Conservation (phyloP, 495 filamentous ascomycete species). For the Stereocaulon alpinum region DNA sequence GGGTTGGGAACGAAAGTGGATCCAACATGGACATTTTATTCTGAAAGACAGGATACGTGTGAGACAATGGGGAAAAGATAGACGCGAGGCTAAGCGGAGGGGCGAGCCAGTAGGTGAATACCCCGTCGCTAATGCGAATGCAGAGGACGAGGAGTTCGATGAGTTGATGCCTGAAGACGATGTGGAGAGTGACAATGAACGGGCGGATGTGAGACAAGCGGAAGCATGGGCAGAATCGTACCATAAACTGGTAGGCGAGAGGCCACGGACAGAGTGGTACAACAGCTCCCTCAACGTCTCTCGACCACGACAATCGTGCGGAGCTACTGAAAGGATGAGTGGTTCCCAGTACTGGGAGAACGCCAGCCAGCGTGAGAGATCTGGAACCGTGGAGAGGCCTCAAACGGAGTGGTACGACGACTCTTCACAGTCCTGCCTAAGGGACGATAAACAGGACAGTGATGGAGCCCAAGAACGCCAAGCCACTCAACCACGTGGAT, state of each 20-base stretch:
- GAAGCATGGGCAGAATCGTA: neutral
- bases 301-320: neutral
- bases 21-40: neutral
- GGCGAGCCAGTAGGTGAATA: neutral
- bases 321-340: too few species aligned
- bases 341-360: too few species aligned
- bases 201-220: neutral
- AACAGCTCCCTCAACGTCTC: neutral
- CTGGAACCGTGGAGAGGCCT: neutral
- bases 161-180: neutral
- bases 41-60: neutral
- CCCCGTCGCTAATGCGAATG: neutral
- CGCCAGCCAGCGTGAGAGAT: too few species aligned
- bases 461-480: neutral
- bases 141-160: neutral
- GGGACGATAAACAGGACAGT: neutral
- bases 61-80: neutral
- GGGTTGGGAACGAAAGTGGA: constrained; percentile 1
- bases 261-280: neutral
- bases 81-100: neutral
- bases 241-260: neutral
- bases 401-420: neutral
- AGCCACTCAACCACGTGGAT: neutral
- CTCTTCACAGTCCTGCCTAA: neutral
- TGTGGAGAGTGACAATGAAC: neutral